Evolutionary conservation across 1,284 basidiomycete species (phyloP).

Genomic region (Uromyces viciae-fabae): DNA sequence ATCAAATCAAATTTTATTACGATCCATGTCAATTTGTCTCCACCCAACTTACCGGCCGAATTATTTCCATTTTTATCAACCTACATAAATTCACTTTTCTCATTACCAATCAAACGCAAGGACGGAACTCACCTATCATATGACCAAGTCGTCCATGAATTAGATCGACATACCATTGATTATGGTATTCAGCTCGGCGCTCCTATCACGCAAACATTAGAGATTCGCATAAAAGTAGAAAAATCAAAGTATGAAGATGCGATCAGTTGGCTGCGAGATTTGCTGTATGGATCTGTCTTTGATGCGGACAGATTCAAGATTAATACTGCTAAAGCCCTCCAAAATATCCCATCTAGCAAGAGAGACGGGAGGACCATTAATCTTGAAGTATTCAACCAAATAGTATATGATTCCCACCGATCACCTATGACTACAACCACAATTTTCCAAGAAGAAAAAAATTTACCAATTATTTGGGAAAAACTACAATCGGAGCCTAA

Average conservation of each 20-base stretch:
- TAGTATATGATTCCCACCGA: constrained; percentile 63
- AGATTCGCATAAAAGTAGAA: constrained; percentile 79
- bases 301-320: constrained; percentile 82
- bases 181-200: constrained; percentile 75
- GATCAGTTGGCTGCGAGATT: constrained; percentile 80
- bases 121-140: constrained; percentile 71
- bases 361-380: constrained; percentile 79
- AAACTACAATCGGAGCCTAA: constrained; percentile 71
- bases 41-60: constrained; percentile 50
- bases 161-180: constrained; percentile 86
- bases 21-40: constrained; percentile 69
- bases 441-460: constrained; percentile 71
- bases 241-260: constrained; percentile 73
- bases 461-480: constrained; percentile 71
- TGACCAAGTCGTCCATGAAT: constrained; percentile 83
- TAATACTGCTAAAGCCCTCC: constrained; percentile 79
- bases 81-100: constrained; percentile 82
- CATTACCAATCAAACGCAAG: constrained; percentile 71
- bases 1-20: constrained; percentile 76
- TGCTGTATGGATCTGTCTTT: constrained; percentile 81
- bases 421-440: constrained; percentile 72
- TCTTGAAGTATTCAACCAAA: constrained; percentile 66
- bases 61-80: constrained; percentile 63
- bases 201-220: constrained; percentile 69
- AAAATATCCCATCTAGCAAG: constrained; percentile 88